A percentile compares a stretch with the other conserved stretches of the same genome.
Conservation (phyloP, 495 filamentous ascomycete species). For the Talaromyces nanjingensis region DNA sequence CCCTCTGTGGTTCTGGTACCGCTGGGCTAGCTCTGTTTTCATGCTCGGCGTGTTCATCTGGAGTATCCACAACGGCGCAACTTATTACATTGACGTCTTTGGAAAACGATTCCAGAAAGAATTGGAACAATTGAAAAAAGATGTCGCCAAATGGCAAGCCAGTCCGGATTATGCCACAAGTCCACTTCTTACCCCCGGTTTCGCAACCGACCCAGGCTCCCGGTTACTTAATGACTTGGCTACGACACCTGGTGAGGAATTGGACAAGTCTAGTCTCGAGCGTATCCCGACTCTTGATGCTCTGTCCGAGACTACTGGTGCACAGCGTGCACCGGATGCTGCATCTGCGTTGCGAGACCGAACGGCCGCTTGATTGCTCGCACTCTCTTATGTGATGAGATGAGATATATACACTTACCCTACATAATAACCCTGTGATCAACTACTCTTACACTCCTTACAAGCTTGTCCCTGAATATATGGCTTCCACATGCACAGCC, state of each 20-base stretch:
- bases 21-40: conserved; percentile 71
- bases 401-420: neutral
- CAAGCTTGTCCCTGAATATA: neutral
- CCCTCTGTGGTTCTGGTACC: conserved; percentile 90
- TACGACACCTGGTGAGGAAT: conserved; percentile 5
- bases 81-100: conserved; percentile 96
- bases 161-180: conserved; percentile 32
- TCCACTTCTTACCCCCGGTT: conserved; percentile 22
- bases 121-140: conserved; percentile 79
- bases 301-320: conserved; percentile 20
- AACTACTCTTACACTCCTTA: conserved; percentile 12
- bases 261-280: conserved; percentile 33
- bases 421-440: neutral
- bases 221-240: conserved; percentile 11
- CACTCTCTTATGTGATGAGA: neutral
- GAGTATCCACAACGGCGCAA: conserved; percentile 92
- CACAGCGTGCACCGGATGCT: conserved; percentile 7
- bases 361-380: neutral
- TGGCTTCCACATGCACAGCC: neutral
- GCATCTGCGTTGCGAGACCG: conserved; percentile 7
- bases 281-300: conserved; percentile 37
- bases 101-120: conserved; percentile 96
- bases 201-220: conserved; percentile 14
- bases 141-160: conserved; percentile 84
- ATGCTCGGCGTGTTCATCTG: conserved; percentile 74